Base-by-base conservation (phyloP, 192 early-diverging fungal genomes). In the Coemansia sp. region DNA sequence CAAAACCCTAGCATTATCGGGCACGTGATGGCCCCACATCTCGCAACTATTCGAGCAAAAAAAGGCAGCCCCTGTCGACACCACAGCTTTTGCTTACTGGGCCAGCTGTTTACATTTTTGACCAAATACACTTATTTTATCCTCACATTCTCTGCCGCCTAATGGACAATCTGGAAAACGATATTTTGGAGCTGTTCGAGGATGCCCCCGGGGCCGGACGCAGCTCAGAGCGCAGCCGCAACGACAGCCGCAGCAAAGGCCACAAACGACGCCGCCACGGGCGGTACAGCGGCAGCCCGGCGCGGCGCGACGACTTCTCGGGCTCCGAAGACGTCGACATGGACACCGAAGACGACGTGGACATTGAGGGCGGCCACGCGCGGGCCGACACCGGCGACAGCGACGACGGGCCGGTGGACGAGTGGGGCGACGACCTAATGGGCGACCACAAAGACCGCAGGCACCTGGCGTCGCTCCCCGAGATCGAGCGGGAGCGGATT, bases 401-500 rank as follows among this genome's bases (percentile, higher is more conserved):
- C 31, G 80, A 83, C 35, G 67, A 80, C n/a, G 82, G 69, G 26
- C 80, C 82, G 9, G 34, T 85, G 14, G 84, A 86, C 49, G 78
- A 84, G 50, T 90, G 86, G 69, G 88, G 83, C n/a, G 79, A 81
- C 5, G 88, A 90, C 31, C 69, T 83, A 44, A 87, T 86, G 81
- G 83, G 83, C 38, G 84, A 87, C 53, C 82, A 85, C 40, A 79
- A 82, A 15, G 88, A 90, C 60, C 78, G 78, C 21, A 52, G 35
- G 14, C 49, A 72, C 53, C 75, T 90, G 20, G 65, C 77, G 20
- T 78, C 84, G 19, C 66, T 90, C 50, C 68, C 78, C 8, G 89
- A 88, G 62, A 75, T 91, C 15, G 87, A 89, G 40, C 79, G 89
- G 46, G 89, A 91, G 59, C 77, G 75, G 25, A 88, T 89, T 67